Evolutionary conservation across 1,284 basidiomycete species (phyloP).

Genomic region (Rhodotorula sp.): DNA sequence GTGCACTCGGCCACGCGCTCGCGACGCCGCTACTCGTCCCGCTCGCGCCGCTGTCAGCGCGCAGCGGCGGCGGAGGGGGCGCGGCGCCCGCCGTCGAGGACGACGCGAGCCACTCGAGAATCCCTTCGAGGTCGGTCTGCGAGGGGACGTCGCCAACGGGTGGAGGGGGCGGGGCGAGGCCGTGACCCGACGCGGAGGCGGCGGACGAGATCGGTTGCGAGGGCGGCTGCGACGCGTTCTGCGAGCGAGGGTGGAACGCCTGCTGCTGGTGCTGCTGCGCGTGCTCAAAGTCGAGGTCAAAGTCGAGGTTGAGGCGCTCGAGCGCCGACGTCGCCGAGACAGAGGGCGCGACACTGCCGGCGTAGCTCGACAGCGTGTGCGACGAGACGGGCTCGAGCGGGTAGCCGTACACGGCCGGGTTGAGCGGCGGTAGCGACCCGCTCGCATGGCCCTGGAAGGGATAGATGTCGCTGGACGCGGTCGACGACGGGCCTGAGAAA

Average conservation of each 20-base stretch:
- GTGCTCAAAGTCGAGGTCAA: conserved; percentile 3
- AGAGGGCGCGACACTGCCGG: background rate
- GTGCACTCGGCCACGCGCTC: conserved; percentile 13
- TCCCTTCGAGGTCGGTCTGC: conserved; percentile 31
- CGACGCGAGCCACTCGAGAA: conserved; percentile 33
- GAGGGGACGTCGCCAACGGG: background rate
- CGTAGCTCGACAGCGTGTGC: conserved; percentile 6
- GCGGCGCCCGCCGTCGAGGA: conserved; percentile 5
- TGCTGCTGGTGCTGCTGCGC: background rate
- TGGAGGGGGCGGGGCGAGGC: background rate
- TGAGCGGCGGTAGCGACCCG: background rate
- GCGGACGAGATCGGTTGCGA: conserved; percentile 4
- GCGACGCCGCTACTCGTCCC: background rate
- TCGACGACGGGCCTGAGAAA: background rate
- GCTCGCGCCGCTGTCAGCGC: background rate
- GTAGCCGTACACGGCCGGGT: conserved; percentile 20
- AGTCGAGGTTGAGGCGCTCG: conserved; percentile 16
- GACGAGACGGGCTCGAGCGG: conserved; percentile 16
- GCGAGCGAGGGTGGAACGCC: background rate
- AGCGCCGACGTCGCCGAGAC: conserved; percentile 9
- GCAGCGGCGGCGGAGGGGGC: conserved; percentile 10
- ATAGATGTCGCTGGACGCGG: conserved; percentile 5
- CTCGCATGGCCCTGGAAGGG: background rate
- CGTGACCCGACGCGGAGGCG: background rate
- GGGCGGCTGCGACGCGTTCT: background rate